Percentiles rank a stretch among this genome's conserved stretches.
Evolutionary conservation across 768 basidiomycete species (phyloP).

Genomic region (Roridomyces roridus): DNA sequence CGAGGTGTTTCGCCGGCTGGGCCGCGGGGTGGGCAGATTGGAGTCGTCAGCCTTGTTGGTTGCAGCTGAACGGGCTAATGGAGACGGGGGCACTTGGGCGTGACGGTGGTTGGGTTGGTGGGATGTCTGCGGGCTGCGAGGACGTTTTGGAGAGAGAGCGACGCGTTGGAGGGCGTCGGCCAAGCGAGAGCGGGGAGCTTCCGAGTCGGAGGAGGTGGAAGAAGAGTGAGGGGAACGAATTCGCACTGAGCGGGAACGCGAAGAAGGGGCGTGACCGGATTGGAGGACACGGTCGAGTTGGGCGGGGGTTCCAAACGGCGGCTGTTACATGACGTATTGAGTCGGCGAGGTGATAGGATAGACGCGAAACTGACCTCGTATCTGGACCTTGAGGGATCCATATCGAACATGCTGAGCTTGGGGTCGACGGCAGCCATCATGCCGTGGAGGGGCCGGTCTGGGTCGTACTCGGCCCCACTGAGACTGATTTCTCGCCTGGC

Average conservation of each 20-base stretch:
- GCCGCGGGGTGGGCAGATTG: constrained; percentile 16
- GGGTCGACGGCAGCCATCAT: constrained; percentile 70
- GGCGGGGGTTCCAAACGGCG: constrained; percentile 46
- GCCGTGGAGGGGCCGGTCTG: constrained; percentile 76
- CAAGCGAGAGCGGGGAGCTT: constrained; percentile 55
- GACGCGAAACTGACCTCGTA: constrained; percentile 47
- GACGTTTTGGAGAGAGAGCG: constrained; percentile 79
- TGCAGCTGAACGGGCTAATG: too few species aligned
- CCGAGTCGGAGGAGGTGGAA: constrained; percentile 56
- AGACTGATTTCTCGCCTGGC: constrained; percentile 60
- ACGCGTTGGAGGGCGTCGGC: constrained; percentile 74
- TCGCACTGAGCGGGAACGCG: constrained; percentile 43
- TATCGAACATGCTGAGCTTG: constrained; percentile 62
- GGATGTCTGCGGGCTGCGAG: constrained; percentile 51
- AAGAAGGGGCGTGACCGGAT: constrained; percentile 51
- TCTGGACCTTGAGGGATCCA: constrained; percentile 57
- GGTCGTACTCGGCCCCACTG: constrained; percentile 86
- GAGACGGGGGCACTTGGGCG: constrained; percentile 34
- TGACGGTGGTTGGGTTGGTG: constrained; percentile 33
- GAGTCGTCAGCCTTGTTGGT: constrained; percentile 20
- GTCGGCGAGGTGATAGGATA: background rate
- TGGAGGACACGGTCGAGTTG: constrained; percentile 67
- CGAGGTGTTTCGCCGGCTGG: constrained; percentile 14
- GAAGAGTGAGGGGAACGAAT: constrained; percentile 54
- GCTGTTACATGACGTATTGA: constrained; percentile 2